phyloP scores from a whole-genome alignment of 768 basidiomycete species.

The Mycena leptocephala region DNA sequence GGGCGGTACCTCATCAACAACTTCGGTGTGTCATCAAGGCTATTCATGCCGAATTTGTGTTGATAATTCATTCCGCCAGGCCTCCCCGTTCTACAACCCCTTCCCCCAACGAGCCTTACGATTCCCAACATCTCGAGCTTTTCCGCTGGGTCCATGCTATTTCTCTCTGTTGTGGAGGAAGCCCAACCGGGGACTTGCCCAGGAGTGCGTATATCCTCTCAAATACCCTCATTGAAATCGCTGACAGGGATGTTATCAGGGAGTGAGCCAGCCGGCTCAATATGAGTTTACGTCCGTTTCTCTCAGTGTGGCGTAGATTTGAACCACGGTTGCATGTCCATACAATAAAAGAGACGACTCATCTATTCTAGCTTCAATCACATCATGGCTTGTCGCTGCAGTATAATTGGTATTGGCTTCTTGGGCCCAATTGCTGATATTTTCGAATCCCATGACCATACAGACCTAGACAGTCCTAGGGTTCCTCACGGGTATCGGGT shows the following conservation, averaged over 20 bases:
- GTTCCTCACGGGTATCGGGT: too few species aligned
- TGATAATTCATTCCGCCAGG: too few species aligned
- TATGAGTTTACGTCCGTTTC: neutral
- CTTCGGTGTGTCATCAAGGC: neutral
- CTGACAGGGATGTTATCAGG: neutral
- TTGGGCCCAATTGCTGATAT: too few species aligned
- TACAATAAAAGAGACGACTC: too few species aligned
- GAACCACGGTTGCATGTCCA: neutral
- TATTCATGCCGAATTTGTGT: too few species aligned
- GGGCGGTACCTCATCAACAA: constrained; percentile 4
- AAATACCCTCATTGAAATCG: neutral
- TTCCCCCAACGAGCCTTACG: neutral
- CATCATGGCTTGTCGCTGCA: too few species aligned
- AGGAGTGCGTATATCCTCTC: neutral
- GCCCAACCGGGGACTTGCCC: neutral
- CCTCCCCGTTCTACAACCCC: neutral
- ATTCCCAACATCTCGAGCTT: neutral
- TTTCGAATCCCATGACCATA: too few species aligned
- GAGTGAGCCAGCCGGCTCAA: neutral
- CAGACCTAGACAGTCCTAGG: too few species aligned
- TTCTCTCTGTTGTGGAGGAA: neutral
- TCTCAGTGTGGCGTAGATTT: neutral
- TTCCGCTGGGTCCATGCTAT: neutral
- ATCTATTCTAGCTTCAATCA: too few species aligned
- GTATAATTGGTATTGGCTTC: too few species aligned